These are phyloP conservation scores for Incumbomyces lentus DNA, from an alignment of 2,329 filamentous ascomycete species.

Conservation along the genomic window DNA sequence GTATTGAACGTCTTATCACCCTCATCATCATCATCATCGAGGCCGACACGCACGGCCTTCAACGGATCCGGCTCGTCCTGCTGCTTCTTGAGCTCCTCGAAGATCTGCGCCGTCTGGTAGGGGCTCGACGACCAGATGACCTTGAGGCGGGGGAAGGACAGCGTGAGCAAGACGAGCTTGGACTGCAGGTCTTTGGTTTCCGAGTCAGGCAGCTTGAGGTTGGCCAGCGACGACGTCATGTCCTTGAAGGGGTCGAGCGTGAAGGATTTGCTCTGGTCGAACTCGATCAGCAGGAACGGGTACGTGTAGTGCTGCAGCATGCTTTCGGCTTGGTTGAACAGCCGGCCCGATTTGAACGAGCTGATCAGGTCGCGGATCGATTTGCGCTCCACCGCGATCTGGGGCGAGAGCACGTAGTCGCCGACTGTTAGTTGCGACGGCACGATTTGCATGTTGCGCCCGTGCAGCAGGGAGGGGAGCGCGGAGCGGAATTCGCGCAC, in stretches of 20 bases:
- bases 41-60: slow-evolving; percentile 69
- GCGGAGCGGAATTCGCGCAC: slow-evolving; percentile 93
- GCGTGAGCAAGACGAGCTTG: slow-evolving; percentile 81
- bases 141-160: slow-evolving; percentile 79
- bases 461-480: slow-evolving; percentile 81
- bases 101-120: slow-evolving; percentile 95
- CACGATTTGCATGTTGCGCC: slow-evolving; percentile 74
- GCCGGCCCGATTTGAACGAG: slow-evolving; percentile 80
- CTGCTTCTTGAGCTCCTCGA: slow-evolving; percentile 82
- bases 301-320: slow-evolving; percentile 90
- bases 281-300: slow-evolving; percentile 91
- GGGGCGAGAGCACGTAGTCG: slow-evolving; percentile 86
- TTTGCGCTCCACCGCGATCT: slow-evolving; percentile 90
- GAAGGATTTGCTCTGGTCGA: slow-evolving; percentile 94
- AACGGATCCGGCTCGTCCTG: slow-evolving; percentile 85
- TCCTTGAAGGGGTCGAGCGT: slow-evolving; percentile 65
- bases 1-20: slow-evolving; percentile 66
- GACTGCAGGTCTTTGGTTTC: slow-evolving; percentile 70
- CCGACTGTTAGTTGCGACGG: slow-evolving; percentile 94
- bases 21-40: slow-evolving; percentile 48
- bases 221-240: slow-evolving; percentile 49
- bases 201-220: slow-evolving; percentile 51
- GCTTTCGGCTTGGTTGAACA: slow-evolving; percentile 84
- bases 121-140: slow-evolving; percentile 91
- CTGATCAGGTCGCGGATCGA: slow-evolving; percentile 82